These are phyloP conservation scores for Nicotiana obtusifolia DNA, from an alignment of 257 asterid genomes.

Conservation along the genomic window DNA sequence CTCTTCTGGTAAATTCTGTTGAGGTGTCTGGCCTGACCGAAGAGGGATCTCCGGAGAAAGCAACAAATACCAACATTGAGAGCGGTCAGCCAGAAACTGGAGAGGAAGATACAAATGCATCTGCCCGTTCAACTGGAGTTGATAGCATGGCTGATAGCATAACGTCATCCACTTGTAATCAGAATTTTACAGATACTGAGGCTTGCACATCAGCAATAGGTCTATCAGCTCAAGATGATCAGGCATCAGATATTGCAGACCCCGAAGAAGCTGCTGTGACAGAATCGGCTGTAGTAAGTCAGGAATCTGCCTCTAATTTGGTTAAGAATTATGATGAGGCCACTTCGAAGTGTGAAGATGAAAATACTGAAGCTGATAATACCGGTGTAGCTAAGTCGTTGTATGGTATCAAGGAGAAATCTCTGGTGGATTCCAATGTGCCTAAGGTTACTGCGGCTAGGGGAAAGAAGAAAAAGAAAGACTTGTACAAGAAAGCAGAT, in stretches of 20 bases:
- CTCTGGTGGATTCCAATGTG: slow-evolving; percentile 37
- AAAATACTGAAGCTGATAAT: slow-evolving; percentile 21
- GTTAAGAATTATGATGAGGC: slow-evolving; percentile 32
- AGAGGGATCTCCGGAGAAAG: slow-evolving; percentile 29
- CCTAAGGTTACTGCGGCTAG: slow-evolving; percentile 35
- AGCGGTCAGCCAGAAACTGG: slow-evolving; percentile 15
- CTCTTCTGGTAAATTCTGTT: slow-evolving; percentile 32
- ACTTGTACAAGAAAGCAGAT: slow-evolving; percentile 52
- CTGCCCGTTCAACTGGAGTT: slow-evolving; percentile 22
- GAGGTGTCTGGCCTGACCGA: slow-evolving; percentile 21
- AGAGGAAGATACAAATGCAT: slow-evolving; percentile 23
- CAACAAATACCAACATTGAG: slow-evolving; percentile 16
- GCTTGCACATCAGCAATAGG: slow-evolving; percentile 17
- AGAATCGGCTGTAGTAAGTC: slow-evolving; percentile 16
- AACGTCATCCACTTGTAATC: slow-evolving; percentile 20
- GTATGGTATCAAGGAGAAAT: slow-evolving; percentile 44
- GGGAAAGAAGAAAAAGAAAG: slow-evolving; percentile 45
- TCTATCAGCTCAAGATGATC: slow-evolving; percentile 22
- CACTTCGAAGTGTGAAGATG: slow-evolving; percentile 31
- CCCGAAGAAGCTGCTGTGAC: slow-evolving; percentile 26
- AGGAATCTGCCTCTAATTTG: slow-evolving; percentile 25
- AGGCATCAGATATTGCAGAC: slow-evolving; percentile 10
- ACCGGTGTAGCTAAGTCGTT: slow-evolving; percentile 25
- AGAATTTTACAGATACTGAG: slow-evolving; percentile 12
- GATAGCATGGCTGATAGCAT: slow-evolving; percentile 20